These are phyloP conservation scores for Coemansia javaensis DNA, from an alignment of 192 early-diverging fungal species.

Conservation along the genomic window DNA sequence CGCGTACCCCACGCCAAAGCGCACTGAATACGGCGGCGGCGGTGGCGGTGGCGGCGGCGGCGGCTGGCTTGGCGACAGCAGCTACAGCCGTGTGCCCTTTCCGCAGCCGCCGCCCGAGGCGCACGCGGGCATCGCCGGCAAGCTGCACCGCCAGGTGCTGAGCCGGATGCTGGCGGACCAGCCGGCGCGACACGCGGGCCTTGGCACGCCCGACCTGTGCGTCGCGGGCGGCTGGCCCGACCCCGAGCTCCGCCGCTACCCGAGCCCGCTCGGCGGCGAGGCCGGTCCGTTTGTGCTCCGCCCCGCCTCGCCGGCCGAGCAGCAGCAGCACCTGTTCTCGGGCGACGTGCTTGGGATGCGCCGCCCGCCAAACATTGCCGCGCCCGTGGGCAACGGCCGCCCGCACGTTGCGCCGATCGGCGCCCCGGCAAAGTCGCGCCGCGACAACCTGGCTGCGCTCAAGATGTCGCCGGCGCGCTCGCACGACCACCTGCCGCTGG, in stretches of 20 bases:
- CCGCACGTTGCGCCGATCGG: slow-evolving; percentile 43
- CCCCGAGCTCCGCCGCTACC: slow-evolving; percentile 1
- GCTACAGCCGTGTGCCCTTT: background rate
- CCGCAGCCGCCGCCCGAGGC: background rate
- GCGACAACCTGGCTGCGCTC: slow-evolving; percentile 8
- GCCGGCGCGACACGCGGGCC: background rate
- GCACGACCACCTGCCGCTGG: slow-evolving; percentile 4
- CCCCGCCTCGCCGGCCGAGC: slow-evolving; percentile 29
- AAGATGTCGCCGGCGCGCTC: slow-evolving; percentile 7
- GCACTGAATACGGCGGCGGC: background rate
- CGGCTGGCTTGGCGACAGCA: background rate
- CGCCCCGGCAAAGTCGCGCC: slow-evolving; percentile 22
- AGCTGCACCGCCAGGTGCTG: slow-evolving; percentile 1
- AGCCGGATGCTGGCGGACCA: slow-evolving; percentile 1
- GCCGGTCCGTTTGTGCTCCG: slow-evolving; percentile 14
- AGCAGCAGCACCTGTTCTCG: slow-evolving; percentile 20
- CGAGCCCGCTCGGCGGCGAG: slow-evolving; percentile 1
- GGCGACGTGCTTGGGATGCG: slow-evolving; percentile 24
- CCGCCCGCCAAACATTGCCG: slow-evolving; percentile 1
- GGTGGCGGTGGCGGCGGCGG: background rate
- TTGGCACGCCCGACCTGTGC: slow-evolving; percentile 8
- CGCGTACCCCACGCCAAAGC: slow-evolving; percentile 39
- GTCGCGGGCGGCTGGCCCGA: slow-evolving; percentile 4
- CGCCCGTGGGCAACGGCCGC: slow-evolving; percentile 2
- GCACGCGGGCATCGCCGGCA: background rate